phyloP scores from a whole-genome alignment of 148 eudicot genomes.

The Selenicereus undatus region DNA sequence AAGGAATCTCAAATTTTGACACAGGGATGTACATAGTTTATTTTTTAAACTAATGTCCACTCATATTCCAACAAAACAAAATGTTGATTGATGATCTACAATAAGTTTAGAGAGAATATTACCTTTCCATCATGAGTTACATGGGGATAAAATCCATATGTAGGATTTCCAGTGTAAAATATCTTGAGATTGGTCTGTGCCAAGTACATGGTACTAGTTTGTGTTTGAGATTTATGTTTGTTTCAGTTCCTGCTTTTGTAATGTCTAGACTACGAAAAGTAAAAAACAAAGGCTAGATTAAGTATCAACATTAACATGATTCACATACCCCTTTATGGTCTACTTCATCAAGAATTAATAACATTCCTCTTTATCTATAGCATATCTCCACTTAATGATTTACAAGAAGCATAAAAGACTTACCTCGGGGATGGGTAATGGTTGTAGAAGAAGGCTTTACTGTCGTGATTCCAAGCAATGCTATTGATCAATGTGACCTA shows the following conservation, averaged over 20 bases:
- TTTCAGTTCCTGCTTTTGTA: constrained; percentile 72
- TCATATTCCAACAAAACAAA: neutral
- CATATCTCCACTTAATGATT: neutral
- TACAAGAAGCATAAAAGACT: constrained; percentile 14
- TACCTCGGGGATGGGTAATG: constrained; percentile 83
- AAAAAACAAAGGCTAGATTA: neutral
- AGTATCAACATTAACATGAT: neutral
- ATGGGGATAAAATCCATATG: constrained; percentile 36
- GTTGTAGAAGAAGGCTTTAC: constrained; percentile 82
- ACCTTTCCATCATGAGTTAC: constrained; percentile 93
- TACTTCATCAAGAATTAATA: neutral
- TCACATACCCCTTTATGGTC: neutral
- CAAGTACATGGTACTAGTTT: constrained; percentile 79
- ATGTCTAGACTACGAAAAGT: constrained; percentile 36
- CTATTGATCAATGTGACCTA: constrained; percentile 74
- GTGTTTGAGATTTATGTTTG: constrained; percentile 60
- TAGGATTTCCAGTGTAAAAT: constrained; percentile 83
- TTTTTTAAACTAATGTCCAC: neutral
- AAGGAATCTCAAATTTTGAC: no score
- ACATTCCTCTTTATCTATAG: neutral
- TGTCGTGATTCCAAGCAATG: constrained; percentile 84
- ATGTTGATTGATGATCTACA: neutral
- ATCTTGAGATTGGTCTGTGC: constrained; percentile 84
- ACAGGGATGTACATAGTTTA: constrained; percentile 38
- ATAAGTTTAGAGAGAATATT: neutral